Base-by-base conservation (phyloP, 352 stramenopile species). In the Pythium dissimile region DNA sequence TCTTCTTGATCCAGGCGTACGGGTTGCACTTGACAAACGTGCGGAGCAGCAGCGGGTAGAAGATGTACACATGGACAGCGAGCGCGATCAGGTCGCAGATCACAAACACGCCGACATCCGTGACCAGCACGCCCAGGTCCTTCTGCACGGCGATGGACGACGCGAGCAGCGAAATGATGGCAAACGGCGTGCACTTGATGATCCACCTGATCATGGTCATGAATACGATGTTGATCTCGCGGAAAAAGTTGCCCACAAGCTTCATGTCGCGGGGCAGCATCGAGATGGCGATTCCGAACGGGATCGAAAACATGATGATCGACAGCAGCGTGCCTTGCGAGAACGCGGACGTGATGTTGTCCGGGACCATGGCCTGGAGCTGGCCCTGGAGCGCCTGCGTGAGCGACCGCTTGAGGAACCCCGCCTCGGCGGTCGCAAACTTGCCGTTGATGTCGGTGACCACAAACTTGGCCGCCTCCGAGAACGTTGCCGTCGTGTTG, bases 301-400 rank as follows among this genome's bases (percentile, higher is more conserved):
- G 57, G n/a, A 77, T 54, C 10, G 68, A 56, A 26, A 80, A 73
- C 59, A 58, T 66, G 59, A 80, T 66, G 32, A 77, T 59, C 9
- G 54, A 66, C 37, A 80, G 54, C 31, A 73, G 47, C 23, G 38
- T 58, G 15, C 55, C 68, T 18, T 73, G 49, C 11, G 47, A 60
- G 23, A 80, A 76, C 23, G 64, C 67, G 23, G 34, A 13, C 12
- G 59, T 56, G 58, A 79, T 71, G 59, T 73, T 68, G 46, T 27
- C 44, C 3, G 61, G 55, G 6, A 68, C 48, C 35, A 68, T 56
- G 11, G 59, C 46, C 26, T 49, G 41, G 10, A 67, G 47, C 26
- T 67, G 60, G 35, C 53, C 59, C 48, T 67, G 59, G 21, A 67
- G 46, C 28, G 53, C 53, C 47, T 62, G 34, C 35, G 59, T 59